Evolutionary conservation across 352 stramenopile genomes (phyloP).

Genomic region (Globisporangium megalacanthum): DNA sequence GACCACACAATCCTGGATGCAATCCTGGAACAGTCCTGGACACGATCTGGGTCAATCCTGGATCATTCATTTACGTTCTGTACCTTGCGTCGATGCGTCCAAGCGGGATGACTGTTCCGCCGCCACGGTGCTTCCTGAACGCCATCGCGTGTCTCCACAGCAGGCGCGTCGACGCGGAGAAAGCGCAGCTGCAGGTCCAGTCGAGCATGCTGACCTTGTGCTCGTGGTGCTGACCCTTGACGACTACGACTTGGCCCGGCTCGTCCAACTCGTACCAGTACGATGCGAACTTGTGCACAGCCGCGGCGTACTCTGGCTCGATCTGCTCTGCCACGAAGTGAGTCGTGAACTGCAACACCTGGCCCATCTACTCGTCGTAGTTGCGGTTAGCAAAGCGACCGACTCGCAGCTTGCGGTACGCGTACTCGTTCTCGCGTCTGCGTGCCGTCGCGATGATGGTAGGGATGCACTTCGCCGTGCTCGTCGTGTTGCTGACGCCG

Average conservation of each 20-base stretch:
- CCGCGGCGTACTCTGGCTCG: background rate
- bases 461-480: too few relatives aligned
- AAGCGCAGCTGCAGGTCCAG: background rate
- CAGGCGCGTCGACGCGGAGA: background rate
- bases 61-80: background rate
- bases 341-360: background rate
- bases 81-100: background rate
- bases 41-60: too few relatives aligned
- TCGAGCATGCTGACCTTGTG: background rate
- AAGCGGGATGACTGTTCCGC: background rate
- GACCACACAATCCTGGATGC: too few relatives aligned
- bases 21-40: too few relatives aligned
- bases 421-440: too few relatives aligned
- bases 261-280: background rate
- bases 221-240: background rate
- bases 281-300: background rate
- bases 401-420: too few relatives aligned
- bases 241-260: background rate
- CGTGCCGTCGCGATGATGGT: too few relatives aligned
- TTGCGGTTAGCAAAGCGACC: too few relatives aligned
- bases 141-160: background rate
- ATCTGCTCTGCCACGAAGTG: background rate
- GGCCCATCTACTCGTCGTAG: background rate
- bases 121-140: background rate
- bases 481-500: too few relatives aligned